Conservation (phyloP, 306 rosid species). For the Cicer cuneatum region DNA sequence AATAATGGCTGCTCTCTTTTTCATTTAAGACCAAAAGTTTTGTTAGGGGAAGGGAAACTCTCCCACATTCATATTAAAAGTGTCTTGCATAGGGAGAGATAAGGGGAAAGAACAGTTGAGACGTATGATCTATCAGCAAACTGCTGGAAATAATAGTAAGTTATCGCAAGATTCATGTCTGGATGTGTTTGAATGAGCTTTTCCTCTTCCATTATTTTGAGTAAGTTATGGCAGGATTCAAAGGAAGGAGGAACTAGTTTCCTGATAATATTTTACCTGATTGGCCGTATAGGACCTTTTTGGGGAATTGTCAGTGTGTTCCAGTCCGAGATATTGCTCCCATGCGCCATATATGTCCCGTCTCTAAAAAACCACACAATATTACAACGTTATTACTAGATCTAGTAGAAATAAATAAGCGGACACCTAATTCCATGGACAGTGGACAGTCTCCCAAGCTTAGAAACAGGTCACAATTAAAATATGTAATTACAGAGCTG, state of each 20-base stretch:
- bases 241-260: neutral
- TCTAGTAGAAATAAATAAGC: neutral
- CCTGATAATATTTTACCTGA: constrained; percentile 60
- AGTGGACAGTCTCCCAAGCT: neutral
- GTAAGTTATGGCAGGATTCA: no score
- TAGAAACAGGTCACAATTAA: constrained; percentile 16
- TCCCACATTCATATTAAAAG: constrained; percentile 5
- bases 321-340: constrained; percentile 99
- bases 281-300: constrained; percentile 72
- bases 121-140: neutral
- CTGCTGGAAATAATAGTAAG: neutral
- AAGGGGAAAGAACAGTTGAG: neutral
- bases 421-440: neutral
- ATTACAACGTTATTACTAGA: constrained; percentile 10
- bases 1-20: neutral
- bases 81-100: neutral
- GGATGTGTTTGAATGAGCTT: constrained; percentile 18
- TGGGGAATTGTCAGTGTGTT: constrained; percentile 79
- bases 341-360: constrained; percentile 93
- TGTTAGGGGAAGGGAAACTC: neutral
- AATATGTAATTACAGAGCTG: neutral
- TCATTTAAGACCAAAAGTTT: neutral
- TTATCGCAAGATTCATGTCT: neutral
- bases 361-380: constrained; percentile 54
- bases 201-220: neutral